These are phyloP conservation scores for Pezicula carpinea DNA, from an alignment of 2,329 filamentous ascomycete species.

Conservation along the genomic window DNA sequence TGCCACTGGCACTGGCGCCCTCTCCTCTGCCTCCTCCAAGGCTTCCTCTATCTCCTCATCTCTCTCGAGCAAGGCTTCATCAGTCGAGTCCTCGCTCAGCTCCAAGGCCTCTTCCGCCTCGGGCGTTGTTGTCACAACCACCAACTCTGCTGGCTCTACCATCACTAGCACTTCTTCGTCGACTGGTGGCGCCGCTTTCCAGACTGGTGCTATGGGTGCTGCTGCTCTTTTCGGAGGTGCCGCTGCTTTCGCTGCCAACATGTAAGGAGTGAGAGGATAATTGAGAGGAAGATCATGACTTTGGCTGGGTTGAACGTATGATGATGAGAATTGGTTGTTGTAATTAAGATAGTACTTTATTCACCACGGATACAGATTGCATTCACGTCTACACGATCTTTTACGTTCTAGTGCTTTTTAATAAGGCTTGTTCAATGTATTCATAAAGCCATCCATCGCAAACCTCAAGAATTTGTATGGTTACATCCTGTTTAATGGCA, in stretches of 20 bases:
- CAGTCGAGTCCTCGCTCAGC: not conserved
- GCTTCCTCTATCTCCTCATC: not conserved
- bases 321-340: no score
- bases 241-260: slow-evolving; percentile 19
- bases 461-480: no score
- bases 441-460: no score
- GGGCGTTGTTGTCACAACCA: slow-evolving; percentile 1
- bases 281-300: no score
- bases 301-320: no score
- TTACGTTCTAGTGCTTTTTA: no score
- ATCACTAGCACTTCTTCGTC: slow-evolving; percentile 2
- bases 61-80: not conserved
- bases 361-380: not conserved
- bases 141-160: not conserved
- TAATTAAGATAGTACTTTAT: no score
- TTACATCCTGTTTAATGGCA: no score
- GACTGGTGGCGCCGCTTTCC: slow-evolving; percentile 16
- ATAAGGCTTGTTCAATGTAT: no score
- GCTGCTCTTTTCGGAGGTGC: slow-evolving; percentile 25
- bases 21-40: slow-evolving; percentile 4
- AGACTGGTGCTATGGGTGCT: slow-evolving; percentile 23
- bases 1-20: slow-evolving; percentile 1
- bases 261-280: slow-evolving; percentile 11
- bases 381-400: no score
- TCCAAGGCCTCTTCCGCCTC: slow-evolving; percentile 7